Evolutionary conservation across 2,329 filamentous ascomycete species (phyloP).

Genomic region (Hymenoscyphus linearis): DNA sequence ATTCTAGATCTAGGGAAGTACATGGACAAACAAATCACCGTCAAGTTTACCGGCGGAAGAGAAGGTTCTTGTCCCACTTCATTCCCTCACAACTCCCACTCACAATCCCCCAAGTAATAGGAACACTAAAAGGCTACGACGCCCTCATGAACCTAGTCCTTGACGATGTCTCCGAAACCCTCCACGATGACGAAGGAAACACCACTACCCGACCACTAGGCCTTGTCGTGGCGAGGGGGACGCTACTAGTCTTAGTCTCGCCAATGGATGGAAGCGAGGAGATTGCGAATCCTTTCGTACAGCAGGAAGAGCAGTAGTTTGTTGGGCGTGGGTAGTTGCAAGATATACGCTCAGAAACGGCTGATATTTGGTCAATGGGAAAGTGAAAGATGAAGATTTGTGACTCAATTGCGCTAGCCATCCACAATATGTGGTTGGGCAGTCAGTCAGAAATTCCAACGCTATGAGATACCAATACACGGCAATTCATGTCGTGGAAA

Average conservation of each 20-base stretch:
- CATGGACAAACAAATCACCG: slow-evolving; percentile 90
- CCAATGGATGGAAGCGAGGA: slow-evolving; percentile 92
- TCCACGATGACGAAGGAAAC: slow-evolving; percentile 95
- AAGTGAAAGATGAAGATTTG: background rate
- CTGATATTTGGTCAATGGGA: background rate
- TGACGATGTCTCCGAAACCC: slow-evolving; percentile 85
- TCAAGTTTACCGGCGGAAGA: slow-evolving; percentile 94
- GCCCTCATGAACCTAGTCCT: slow-evolving; percentile 97
- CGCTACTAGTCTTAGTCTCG: slow-evolving; percentile 85
- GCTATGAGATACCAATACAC: background rate
- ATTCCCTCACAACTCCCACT: background rate
- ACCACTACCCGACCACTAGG: slow-evolving; percentile 64
- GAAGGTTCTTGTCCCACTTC: slow-evolving; percentile 57
- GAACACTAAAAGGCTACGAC: slow-evolving; percentile 90
- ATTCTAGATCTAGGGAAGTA: slow-evolving; percentile 94
- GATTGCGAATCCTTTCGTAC: slow-evolving; percentile 88
- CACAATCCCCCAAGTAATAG: slow-evolving; percentile 63
- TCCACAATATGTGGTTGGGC: background rate
- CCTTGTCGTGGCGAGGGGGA: slow-evolving; percentile 82
- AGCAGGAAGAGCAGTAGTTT: slow-evolving; percentile 53
- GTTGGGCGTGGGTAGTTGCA: background rate
- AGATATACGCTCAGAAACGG: background rate
- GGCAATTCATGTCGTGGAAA: background rate
- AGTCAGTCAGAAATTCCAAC: background rate
- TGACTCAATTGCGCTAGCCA: background rate